Base-by-base conservation (phyloP, 1,139 yeast species). In the Candida tropicalis region DNA sequence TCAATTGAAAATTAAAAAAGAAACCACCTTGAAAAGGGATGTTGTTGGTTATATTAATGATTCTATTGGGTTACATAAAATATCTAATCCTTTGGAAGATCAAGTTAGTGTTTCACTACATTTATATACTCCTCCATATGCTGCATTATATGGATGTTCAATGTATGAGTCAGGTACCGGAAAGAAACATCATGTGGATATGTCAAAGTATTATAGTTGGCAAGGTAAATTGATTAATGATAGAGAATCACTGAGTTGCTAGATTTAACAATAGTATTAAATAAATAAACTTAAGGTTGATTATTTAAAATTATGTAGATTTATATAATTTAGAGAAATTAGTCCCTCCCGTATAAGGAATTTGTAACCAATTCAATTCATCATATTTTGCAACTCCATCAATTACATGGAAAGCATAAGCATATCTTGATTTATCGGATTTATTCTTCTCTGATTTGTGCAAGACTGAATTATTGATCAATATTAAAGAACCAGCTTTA, bases 91-190 rank as follows among this genome's bases (percentile, higher is more conserved):
- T 5, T 60, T 65, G 29, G 51, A 64, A 0, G 57, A 64, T 32
- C 73, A 73, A 29, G 62, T 69, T n/a, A 81, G 88, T n/a, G 80
- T 85, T 8, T 77, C 87, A 28, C 70, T 85, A 56, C 93, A 85
- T 62, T 71, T 85, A 45, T 86, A 85, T 64, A 84, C 91, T 11
- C 90, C 93, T 7, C 91, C 93, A 8, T 83, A 84, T 60, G 91
- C 91, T 5, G 70, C 84, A 42, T 68, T 79, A 61, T 79, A 75
- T 55, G 90, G 90, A 7, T 84, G 89, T 57, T 68, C 77, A 47
- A 75, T 77, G 60, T 84, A 79, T 54, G 85, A 82, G 50, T 75
- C 75, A 23, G 56, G 54, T 20, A 73, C 73, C 40, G 86, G 85
- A 34, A 67, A 64, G 48, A 73, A 73, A 54, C 79, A 75, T 48